phyloP scores from a whole-genome alignment of 1,139 yeast genomes.

The Magnusiomyces fungicola region DNA sequence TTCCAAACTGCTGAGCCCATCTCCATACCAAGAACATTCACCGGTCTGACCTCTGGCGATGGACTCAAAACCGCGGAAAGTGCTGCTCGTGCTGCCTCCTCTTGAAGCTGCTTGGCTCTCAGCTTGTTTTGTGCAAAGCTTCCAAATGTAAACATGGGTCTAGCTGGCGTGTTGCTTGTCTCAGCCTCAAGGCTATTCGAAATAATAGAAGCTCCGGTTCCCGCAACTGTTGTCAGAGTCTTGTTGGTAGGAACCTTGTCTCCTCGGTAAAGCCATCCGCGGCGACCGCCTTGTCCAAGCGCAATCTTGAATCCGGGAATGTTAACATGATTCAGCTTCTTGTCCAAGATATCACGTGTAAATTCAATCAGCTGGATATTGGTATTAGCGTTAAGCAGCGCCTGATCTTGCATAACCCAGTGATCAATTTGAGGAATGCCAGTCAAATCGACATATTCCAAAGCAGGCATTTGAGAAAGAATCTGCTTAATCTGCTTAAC shows the following conservation, averaged over 20 bases:
- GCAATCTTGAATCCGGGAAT: conserved; percentile 39
- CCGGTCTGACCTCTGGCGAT: conserved; percentile 14
- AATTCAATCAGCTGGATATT: conserved; percentile 37
- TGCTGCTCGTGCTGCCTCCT: conserved; percentile 11
- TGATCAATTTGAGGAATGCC: conserved; percentile 43
- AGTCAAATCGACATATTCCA: conserved; percentile 44
- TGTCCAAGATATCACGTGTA: conserved; percentile 31
- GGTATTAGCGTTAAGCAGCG: conserved; percentile 35
- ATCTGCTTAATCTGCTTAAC: conserved; percentile 45
- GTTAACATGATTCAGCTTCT: conserved; percentile 24
- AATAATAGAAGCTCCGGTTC: conserved; percentile 10
- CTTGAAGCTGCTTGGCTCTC: conserved; percentile 11
- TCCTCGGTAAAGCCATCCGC: conserved; percentile 74
- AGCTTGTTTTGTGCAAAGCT: conserved; percentile 24
- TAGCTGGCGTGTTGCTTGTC: conserved; percentile 9
- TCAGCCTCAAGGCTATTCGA: conserved; percentile 8
- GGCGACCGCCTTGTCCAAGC: conserved; percentile 62
- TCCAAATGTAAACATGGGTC: conserved; percentile 25
- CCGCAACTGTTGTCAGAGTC: conserved; percentile 17
- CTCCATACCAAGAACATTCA: conserved; percentile 21
- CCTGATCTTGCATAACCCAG: conserved; percentile 48
- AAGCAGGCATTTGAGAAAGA: conserved; percentile 33
- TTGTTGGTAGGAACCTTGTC: conserved; percentile 8
- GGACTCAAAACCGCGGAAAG: conserved; percentile 4
- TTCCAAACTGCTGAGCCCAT: conserved; percentile 27